A percentile compares a stretch with the other conserved stretches of the same genome.
These are phyloP conservation scores for Stephania yunnanensis DNA, from an alignment of 164 flowering plant species.

Conservation along the genomic window DNA sequence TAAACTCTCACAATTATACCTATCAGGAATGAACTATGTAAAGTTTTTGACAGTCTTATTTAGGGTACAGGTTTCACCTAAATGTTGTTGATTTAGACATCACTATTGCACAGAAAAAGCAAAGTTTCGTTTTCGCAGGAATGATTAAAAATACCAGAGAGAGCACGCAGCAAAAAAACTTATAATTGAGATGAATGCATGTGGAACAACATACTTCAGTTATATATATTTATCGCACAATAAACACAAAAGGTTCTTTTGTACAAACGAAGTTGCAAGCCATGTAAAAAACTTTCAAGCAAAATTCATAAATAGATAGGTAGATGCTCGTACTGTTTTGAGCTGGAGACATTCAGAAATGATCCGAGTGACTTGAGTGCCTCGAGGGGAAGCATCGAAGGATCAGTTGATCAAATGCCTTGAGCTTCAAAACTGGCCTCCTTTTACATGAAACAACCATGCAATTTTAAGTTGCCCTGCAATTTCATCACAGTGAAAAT, in stretches of 20 bases:
- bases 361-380: constrained; percentile 7
- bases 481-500: neutral
- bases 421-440: neutral
- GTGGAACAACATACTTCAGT: neutral
- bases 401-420: neutral
- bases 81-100: neutral
- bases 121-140: neutral
- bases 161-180: neutral
- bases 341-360: constrained; percentile 5
- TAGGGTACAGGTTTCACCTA: neutral
- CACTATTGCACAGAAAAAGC: neutral
- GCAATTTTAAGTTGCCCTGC: neutral
- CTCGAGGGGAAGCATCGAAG: neutral
- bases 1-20: no score
- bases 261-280: constrained; percentile 2
- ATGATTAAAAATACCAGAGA: neutral
- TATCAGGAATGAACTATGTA: neutral
- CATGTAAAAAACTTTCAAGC: neutral
- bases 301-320: neutral
- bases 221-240: neutral
- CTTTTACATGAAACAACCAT: neutral
- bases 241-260: neutral
- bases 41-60: neutral
- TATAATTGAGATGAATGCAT: neutral
- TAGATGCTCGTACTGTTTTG: neutral